Evolutionary conservation across 106 monocot genomes (phyloP).

Genomic region (Cymbidium sinense): DNA sequence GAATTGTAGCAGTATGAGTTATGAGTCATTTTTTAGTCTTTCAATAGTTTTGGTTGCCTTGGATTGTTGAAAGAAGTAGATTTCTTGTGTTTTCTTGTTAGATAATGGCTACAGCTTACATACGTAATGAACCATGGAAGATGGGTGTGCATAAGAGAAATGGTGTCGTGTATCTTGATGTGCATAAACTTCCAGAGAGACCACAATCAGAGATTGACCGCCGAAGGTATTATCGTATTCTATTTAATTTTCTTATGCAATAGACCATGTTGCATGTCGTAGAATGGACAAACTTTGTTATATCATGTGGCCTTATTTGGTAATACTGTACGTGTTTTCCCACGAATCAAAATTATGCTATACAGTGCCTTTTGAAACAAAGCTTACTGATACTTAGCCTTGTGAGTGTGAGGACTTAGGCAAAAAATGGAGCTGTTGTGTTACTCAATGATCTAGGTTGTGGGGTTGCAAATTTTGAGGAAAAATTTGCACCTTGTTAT

Average conservation of each 20-base stretch:
- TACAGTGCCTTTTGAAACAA: too few relatives aligned
- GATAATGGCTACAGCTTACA: constrained; percentile 93
- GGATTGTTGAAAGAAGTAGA: constrained; percentile 3
- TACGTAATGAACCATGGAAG: constrained; percentile 96
- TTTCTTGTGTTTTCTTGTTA: constrained; percentile 20
- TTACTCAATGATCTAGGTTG: too few relatives aligned
- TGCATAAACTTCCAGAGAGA: constrained; percentile 94
- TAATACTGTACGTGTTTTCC: neutral
- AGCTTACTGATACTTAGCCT: too few relatives aligned
- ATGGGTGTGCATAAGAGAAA: constrained; percentile 98
- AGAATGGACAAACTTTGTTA: neutral
- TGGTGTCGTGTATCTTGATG: constrained; percentile 95
- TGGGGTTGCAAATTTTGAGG: too few relatives aligned
- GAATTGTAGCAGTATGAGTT: neutral
- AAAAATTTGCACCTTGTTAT: too few relatives aligned
- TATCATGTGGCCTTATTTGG: neutral
- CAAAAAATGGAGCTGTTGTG: too few relatives aligned
- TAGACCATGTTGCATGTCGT: neutral
- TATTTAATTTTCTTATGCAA: constrained; percentile 2
- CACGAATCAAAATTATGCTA: too few relatives aligned
- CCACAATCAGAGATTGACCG: constrained; percentile 72
- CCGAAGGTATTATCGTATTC: constrained; percentile 45
- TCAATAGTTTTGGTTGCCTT: constrained; percentile 1
- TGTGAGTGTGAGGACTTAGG: too few relatives aligned
- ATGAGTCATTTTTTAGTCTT: neutral